phyloP scores from a whole-genome alignment of 2,329 filamentous ascomycete species.

The Bimuria novae-zelandiae region DNA sequence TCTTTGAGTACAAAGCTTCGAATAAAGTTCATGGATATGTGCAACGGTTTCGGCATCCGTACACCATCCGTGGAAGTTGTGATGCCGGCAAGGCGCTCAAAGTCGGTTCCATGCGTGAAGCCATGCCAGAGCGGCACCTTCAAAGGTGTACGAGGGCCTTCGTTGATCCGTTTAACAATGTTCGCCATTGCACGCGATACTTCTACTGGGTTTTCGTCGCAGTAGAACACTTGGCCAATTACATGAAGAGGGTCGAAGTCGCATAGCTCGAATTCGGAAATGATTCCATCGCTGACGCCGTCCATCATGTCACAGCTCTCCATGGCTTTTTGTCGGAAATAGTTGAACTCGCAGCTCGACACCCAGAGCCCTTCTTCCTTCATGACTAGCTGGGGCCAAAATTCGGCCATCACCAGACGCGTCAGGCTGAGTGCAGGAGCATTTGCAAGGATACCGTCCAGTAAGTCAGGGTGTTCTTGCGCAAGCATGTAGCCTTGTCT shows the following conservation, averaged over 20 bases:
- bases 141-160: conserved; percentile 22
- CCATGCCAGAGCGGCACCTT: conserved; percentile 18
- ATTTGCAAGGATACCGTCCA: conserved; percentile 42
- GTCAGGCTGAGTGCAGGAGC: conserved; percentile 38
- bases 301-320: conserved; percentile 35
- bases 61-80: conserved; percentile 18
- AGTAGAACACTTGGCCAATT: conserved; percentile 19
- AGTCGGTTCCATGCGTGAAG: conserved; percentile 17
- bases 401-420: conserved; percentile 22
- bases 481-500: conserved; percentile 43
- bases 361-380: conserved; percentile 26
- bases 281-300: conserved; percentile 39
- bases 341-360: conserved; percentile 34
- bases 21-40: conserved; percentile 24
- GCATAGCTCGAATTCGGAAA: conserved; percentile 32
- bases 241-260: conserved; percentile 26
- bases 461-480: conserved; percentile 36
- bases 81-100: conserved; percentile 19
- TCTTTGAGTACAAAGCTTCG: conserved; percentile 22
- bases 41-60: conserved; percentile 23
- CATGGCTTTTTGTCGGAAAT: conserved; percentile 26
- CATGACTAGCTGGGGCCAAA: conserved; percentile 38
- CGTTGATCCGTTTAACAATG: conserved; percentile 21
- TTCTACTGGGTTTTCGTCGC: conserved; percentile 21
- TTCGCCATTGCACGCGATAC: conserved; percentile 28